A percentile compares a stretch with the other conserved stretches of the same genome.
phyloP scores from a whole-genome alignment of 257 asterid genomes.

The Solanum dulcamara region DNA sequence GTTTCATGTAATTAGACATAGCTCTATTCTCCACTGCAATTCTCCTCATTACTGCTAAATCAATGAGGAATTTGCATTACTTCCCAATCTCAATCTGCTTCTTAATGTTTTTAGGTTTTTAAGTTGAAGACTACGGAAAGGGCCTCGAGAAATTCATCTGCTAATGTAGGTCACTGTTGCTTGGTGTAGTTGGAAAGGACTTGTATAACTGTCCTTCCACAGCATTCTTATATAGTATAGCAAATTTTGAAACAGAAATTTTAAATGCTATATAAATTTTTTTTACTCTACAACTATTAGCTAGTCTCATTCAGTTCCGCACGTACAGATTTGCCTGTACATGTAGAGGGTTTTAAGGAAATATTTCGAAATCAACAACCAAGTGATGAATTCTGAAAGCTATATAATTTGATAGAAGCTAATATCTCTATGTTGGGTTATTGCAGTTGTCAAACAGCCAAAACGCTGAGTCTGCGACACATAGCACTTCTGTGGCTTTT shows the following conservation, averaged over 20 bases:
- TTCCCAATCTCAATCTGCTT: neutral
- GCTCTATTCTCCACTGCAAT: neutral
- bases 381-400: neutral
- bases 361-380: neutral
- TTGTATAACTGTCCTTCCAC: neutral
- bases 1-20: slow-evolving; percentile 35
- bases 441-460: slow-evolving; percentile 17
- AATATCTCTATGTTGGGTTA: neutral
- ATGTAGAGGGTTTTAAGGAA: neutral
- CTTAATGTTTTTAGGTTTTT: slow-evolving; percentile 27
- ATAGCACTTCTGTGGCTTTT: slow-evolving; percentile 8
- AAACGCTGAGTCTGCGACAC: neutral
- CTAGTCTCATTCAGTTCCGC: neutral
- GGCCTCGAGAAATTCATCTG: slow-evolving; percentile 42
- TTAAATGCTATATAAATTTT: neutral
- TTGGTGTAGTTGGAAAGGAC: no score
- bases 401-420: neutral
- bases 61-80: neutral
- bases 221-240: neutral
- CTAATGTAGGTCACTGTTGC: slow-evolving; percentile 19
- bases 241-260: neutral
- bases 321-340: neutral
- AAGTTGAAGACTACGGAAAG: slow-evolving; percentile 49
- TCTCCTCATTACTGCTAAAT: neutral
- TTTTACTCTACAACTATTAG: neutral